Evolutionary conservation across 495 filamentous ascomycete species (phyloP), one percentile per base, ranked within the genome.

Genomic region (Hyaloscypha bicolor): DNA sequence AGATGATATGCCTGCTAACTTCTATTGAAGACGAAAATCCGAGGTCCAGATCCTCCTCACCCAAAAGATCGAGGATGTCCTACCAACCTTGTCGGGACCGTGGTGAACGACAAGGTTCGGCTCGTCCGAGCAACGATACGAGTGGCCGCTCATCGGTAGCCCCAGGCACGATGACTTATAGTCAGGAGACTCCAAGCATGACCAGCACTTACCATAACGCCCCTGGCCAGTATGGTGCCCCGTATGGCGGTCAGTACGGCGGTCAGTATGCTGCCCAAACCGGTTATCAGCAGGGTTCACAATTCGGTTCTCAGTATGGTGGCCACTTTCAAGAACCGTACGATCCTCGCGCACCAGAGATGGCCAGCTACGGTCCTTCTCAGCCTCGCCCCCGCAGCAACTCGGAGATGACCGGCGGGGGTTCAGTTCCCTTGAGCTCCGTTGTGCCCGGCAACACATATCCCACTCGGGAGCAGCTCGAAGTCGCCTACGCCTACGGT

Each of bases 1-100:
- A 67, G 39, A 67, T 72, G 67, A 65, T 42, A 31, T 65, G 51
- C 52, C 55, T 60, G 57, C 70, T 72, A 30, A 72, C 66, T 19
- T 64, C 60, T 35, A 48, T 19, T 12, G 11, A 57, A 64, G 64
- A 61, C 9, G 35, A 60, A 19, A 42, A n/a, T 6, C 48, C 16
- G 9, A 48, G 21, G 29, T 29, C 39, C 3, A 55, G 48, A 58
- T 69, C 66, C 8, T 19, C 35, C 21, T 35, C 53, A 1, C 58
- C 62, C 42, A 57, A 42, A 37, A 48, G 35, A 52, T 25, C 1
- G 30, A 37, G 39, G 14, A 63, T 64, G 60, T 14, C 8, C 9
- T 37, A 60, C 33, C 9, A 37, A 5, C 3, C 9, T 48, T 48
- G 8, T 19, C 42, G 42, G 4, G 42, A 48, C 16, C 42, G 42